Conservation (phyloP, 768 basidiomycete genomes). For the Punctularia strigosozonata region DNA sequence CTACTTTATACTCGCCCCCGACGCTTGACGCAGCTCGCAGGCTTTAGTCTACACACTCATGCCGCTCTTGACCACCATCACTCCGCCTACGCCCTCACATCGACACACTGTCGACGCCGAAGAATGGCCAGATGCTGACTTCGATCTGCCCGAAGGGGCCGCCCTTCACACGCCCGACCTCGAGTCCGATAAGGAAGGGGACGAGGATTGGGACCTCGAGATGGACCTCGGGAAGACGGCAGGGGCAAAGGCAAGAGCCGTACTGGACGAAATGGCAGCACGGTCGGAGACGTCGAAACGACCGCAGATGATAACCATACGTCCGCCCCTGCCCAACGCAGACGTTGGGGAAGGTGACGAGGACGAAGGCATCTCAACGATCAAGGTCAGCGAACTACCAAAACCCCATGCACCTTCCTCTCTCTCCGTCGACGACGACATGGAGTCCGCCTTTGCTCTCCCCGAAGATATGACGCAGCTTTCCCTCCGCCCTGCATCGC, state of each 20-base stretch:
- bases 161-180: conserved; percentile 46
- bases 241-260: conserved; percentile 32
- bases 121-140: conserved; percentile 84
- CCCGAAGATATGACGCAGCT: conserved; percentile 73
- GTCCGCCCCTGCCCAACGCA: conserved; percentile 43
- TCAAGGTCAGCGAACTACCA: conserved; percentile 47
- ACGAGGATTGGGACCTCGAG: conserved; percentile 72
- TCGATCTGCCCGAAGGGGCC: conserved; percentile 70
- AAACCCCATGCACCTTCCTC: conserved; percentile 15
- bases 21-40: no score
- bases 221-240: conserved; percentile 55
- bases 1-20: no score
- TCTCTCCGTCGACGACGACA: conserved; percentile 56
- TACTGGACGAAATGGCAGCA: conserved; percentile 25
- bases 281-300: conserved; percentile 25
- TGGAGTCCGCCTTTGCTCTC: conserved; percentile 74
- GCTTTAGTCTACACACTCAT: no score
- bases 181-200: conserved; percentile 51
- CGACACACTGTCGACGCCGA: conserved; percentile 46
- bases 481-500: conserved; percentile 68
- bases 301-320: conserved; percentile 45
- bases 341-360: conserved; percentile 51
- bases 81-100: conserved; percentile 47
- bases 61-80: conserved; percentile 42
- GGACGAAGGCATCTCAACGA: conserved; percentile 76